These are phyloP conservation scores for Casaregolazyma lundiana DNA, from an alignment of 1,139 yeast genomes.

Conservation along the genomic window DNA sequence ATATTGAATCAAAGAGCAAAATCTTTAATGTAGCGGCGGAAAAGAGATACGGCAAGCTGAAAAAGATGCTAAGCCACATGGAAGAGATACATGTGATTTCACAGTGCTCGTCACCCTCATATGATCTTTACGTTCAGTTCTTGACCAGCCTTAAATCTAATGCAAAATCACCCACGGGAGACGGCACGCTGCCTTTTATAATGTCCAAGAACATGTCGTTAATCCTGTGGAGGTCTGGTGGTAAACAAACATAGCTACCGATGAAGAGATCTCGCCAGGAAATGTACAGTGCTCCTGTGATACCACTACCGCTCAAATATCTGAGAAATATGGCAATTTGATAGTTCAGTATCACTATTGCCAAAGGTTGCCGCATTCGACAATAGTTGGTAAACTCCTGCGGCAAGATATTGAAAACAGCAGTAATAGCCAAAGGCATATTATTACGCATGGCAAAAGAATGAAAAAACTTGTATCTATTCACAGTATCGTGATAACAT, in stretches of 20 bases:
- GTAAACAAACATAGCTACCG: background rate
- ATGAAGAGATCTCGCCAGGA: background rate
- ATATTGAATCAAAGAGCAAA: too few relatives aligned
- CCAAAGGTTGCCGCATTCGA: conserved; percentile 7
- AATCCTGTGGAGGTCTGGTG: background rate
- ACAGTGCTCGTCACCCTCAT: too few relatives aligned
- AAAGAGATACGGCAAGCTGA: too few relatives aligned
- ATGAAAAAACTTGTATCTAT: background rate
- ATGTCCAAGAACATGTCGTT: background rate
- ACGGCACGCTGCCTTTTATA: background rate
- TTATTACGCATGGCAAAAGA: background rate
- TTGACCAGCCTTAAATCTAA: background rate
- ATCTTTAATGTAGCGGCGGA: too few relatives aligned
- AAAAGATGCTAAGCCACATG: too few relatives aligned
- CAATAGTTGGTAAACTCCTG: conserved; percentile 2
- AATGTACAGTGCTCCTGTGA: background rate
- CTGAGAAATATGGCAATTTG: conserved; percentile 1
- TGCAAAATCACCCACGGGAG: background rate
- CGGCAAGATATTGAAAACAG: conserved; percentile 4
- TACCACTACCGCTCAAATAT: background rate
- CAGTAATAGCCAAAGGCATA: background rate
- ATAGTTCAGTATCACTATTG: background rate
- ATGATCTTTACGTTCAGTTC: background rate
- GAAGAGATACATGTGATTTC: too few relatives aligned
- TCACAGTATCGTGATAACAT: background rate